Evolutionary conservation across 2,329 filamentous ascomycete species (phyloP), one percentile per base, ranked within the genome.

Genomic region (Penicillium sp.): DNA sequence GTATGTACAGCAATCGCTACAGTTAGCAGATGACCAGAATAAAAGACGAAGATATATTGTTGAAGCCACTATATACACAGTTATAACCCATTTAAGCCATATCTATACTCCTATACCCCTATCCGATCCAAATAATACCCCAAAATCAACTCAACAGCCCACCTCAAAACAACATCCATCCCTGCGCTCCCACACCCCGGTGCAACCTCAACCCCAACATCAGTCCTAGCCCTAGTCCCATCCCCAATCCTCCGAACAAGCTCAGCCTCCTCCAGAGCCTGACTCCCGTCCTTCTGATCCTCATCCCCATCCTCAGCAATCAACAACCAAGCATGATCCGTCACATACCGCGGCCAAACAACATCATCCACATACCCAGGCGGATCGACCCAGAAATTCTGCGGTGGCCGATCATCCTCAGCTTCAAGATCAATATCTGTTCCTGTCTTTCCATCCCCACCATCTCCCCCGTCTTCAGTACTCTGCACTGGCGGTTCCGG

Each of bases 371-470:
- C 92, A 73, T 97, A 99, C 0, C 91, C 93, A 0, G 91, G 91
- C 0, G 94, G 94, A 74, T 99, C 94, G 56, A 87, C 83, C 94
- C 94, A 99, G 78, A 97, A 99, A 29, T 93, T 93, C 69, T 97
- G 71, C 31, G 69, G 69, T 1, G 81, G 38, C 77, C 71, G 45
- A 67, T 75, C 69, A 62, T 68, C 69, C 54, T 72, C 69, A 7
- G 43, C 62, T 15, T 72, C 65, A 31, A 73, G 50, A 56, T 73
- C 72, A 17, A 71, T 57, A 21, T 60, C 62, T 21, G 31, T 37
- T 3, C 19, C 15, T 8, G 31, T 13, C 15, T 38, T 29, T 3
- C 27, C 38, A 33, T 57, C 55, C 17, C 9, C 27, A 48, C 9
- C 9, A 23, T 23, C 19, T 54, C 48, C 38, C 35, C 45, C 38